Conservation (phyloP, 495 filamentous ascomycete genomes). For the Penicillium alfredii region DNA sequence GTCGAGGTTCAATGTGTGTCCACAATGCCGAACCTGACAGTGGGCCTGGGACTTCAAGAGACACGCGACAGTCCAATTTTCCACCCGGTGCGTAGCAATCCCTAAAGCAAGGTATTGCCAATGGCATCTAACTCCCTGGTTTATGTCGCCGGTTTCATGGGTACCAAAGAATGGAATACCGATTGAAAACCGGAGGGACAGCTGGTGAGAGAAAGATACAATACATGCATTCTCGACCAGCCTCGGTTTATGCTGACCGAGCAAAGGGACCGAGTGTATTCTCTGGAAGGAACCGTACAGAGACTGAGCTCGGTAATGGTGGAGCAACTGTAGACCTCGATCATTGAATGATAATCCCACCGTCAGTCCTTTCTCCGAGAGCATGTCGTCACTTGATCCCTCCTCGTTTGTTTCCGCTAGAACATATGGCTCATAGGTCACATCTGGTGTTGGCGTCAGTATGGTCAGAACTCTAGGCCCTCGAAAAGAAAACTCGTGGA, state of each 20-base stretch:
- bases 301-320: conserved; percentile 24
- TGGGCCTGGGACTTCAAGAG: conserved; percentile 31
- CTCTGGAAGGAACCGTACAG: conserved; percentile 28
- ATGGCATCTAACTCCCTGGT: conserved; percentile 19
- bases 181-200: conserved; percentile 35
- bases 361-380: conserved; percentile 19
- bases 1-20: conserved; percentile 38
- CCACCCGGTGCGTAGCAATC: conserved; percentile 33
- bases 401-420: conserved; percentile 3
- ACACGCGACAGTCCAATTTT: conserved; percentile 39
- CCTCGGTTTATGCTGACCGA: conserved; percentile 6
- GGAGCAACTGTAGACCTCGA: conserved; percentile 31
- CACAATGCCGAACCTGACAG: conserved; percentile 20
- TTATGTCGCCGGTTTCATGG: conserved; percentile 16
- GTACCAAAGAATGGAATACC: conserved; percentile 38
- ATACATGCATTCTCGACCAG: conserved; percentile 24
- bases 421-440: neutral
- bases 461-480: too few relatives aligned
- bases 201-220: conserved; percentile 21
- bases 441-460: conserved; percentile 8
- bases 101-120: conserved; percentile 41
- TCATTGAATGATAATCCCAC: conserved; percentile 35
- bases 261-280: conserved; percentile 9
- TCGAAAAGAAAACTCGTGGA: too few relatives aligned
- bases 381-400: neutral